Percentiles rank a stretch among this genome's conserved stretches.
Conservation (phyloP, 1,139 yeast genomes). For the Nakaseomyces kungkrabaensis region DNA sequence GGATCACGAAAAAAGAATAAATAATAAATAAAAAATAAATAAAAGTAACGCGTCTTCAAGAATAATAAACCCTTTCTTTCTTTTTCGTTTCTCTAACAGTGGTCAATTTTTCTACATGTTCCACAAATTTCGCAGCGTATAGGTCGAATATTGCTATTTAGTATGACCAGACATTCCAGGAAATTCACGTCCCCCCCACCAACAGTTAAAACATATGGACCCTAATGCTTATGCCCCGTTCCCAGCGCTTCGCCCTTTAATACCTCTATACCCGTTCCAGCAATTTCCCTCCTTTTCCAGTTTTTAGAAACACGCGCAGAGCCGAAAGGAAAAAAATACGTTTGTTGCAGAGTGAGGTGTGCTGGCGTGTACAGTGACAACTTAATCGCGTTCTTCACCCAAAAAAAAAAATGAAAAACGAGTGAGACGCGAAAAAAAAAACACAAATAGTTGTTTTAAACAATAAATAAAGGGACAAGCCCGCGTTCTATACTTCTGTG, state of each 20-base stretch:
- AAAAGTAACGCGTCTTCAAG: no score
- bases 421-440: neutral
- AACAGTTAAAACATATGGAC: no score
- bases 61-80: no score
- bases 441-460: neutral
- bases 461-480: neutral
- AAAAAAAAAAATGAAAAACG: neutral
- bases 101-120: no score
- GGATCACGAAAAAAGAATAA: no score
- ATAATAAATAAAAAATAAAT: no score
- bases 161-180: conserved; percentile 2
- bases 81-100: no score
- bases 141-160: neutral
- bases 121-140: neutral
- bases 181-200: neutral
- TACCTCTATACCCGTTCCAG: neutral
- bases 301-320: neutral
- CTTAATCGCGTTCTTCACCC: neutral
- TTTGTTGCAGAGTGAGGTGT: neutral
- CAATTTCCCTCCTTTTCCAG: neutral
- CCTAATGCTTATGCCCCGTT: no score
- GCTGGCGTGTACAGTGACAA: neutral
- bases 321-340: no score
- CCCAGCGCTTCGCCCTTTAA: neutral
- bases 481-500: no score